Evolutionary conservation across 192 early-diverging fungal species (phyloP).

Genomic region (Coemansia sp.): DNA sequence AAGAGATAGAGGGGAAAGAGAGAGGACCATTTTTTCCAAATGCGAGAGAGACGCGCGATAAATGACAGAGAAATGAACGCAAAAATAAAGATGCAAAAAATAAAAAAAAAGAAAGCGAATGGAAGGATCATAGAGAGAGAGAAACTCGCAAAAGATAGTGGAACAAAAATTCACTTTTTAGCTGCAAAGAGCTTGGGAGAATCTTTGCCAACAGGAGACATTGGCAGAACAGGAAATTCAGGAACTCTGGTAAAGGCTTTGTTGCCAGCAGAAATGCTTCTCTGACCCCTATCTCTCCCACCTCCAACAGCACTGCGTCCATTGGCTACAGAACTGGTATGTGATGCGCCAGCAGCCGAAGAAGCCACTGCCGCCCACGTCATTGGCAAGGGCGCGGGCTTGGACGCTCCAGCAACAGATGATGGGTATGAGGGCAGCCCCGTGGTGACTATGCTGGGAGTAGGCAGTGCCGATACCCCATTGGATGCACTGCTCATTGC

Average conservation of each 20-base stretch:
- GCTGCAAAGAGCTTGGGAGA: conserved; percentile 9
- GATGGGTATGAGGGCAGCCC: neutral
- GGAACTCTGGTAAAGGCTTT: conserved; percentile 4
- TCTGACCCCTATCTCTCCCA: conserved; percentile 8
- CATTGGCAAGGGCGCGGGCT: conserved; percentile 5
- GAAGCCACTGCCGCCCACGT: conserved; percentile 8
- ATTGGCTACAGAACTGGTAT: neutral
- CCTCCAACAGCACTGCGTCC: conserved; percentile 3
- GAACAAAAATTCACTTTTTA: conserved; percentile 5
- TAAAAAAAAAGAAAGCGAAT: neutral
- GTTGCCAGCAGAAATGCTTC: neutral
- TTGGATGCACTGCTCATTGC: conserved; percentile 3
- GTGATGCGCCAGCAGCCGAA: neutral
- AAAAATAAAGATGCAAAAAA: neutral
- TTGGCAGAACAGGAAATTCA: conserved; percentile 32
- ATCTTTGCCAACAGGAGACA: conserved; percentile 30
- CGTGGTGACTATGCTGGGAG: conserved; percentile 1
- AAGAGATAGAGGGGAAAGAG: conserved; percentile 1
- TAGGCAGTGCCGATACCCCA: conserved; percentile 7
- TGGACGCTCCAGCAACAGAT: neutral
- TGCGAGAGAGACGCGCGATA: neutral
- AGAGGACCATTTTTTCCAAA: neutral
- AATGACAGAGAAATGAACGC: neutral
- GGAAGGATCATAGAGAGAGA: neutral
- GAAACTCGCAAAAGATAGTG: neutral